These are phyloP conservation scores for Metroxylon sagu DNA, from an alignment of 176 grass and related monocot genomes.

Conservation along the genomic window DNA sequence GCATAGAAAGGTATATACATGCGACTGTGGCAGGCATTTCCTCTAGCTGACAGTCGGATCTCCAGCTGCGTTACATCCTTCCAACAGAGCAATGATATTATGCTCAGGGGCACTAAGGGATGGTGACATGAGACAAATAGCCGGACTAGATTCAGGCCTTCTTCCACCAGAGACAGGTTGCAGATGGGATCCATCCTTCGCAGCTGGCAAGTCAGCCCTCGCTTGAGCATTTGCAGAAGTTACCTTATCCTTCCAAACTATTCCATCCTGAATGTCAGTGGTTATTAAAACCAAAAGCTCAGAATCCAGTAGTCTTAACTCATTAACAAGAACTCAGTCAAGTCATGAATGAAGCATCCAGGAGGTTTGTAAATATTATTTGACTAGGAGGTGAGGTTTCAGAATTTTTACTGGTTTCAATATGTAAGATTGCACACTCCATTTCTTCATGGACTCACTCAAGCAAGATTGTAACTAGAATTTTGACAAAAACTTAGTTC, in stretches of 20 bases:
- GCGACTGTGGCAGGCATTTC: slow-evolving; percentile 7
- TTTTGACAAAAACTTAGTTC: too few species aligned
- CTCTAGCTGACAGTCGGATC: slow-evolving; percentile 15
- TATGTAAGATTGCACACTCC: too few species aligned
- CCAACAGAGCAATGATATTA: slow-evolving; percentile 49
- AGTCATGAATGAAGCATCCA: too few species aligned
- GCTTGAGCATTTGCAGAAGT: slow-evolving; percentile 34
- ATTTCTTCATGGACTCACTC: too few species aligned
- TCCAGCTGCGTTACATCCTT: slow-evolving; percentile 38
- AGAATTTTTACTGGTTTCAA: too few species aligned
- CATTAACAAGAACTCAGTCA: too few species aligned
- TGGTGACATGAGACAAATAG: slow-evolving; percentile 31
- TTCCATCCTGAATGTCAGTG: slow-evolving; percentile 46
- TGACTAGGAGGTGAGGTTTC: too few species aligned
- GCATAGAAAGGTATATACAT: too few species aligned
- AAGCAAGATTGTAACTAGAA: too few species aligned
- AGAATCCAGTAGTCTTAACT: too few species aligned
- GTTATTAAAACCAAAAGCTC: too few species aligned
- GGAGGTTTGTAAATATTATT: too few species aligned
- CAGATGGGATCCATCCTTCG: slow-evolving; percentile 62
- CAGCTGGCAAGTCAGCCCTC: slow-evolving; percentile 55
- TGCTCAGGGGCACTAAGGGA: slow-evolving; percentile 55
- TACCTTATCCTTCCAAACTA: slow-evolving; percentile 74
- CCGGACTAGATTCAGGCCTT: slow-evolving; percentile 24
- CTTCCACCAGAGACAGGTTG: slow-evolving; percentile 42